These are phyloP conservation scores for Cystofilobasidium capitatum DNA, from an alignment of 768 basidiomycete genomes.

Conservation along the genomic window DNA sequence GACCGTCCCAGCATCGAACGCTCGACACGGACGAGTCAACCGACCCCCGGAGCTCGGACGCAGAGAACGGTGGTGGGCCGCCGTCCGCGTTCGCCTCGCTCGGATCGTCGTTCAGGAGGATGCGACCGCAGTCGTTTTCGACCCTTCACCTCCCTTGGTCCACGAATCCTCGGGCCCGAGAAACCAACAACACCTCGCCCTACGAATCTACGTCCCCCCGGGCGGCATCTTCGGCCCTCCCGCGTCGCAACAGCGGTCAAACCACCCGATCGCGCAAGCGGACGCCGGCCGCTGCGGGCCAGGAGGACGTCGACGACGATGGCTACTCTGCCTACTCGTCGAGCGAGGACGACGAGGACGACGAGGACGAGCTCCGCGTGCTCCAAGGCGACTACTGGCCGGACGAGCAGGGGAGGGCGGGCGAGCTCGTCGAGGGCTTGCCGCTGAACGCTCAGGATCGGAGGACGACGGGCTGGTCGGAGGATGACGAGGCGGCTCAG, in stretches of 20 bases:
- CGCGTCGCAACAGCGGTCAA: no score
- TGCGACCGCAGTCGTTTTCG: constrained; percentile 24
- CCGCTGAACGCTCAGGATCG: background rate
- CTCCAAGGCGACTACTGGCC: background rate
- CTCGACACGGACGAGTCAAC: no score
- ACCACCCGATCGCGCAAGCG: background rate
- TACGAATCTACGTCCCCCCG: background rate
- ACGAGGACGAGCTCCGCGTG: constrained; percentile 3
- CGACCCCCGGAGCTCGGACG: background rate
- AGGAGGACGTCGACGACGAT: background rate
- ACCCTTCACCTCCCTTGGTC: constrained; percentile 13
- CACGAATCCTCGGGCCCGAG: background rate
- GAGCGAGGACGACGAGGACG: constrained; percentile 9
- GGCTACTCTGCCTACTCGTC: background rate
- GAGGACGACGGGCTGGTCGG: background rate
- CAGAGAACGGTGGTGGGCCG: background rate
- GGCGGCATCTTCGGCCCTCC: background rate
- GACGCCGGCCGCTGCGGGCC: background rate
- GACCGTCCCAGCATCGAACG: no score
- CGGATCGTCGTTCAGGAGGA: constrained; percentile 20
- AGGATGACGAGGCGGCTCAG: background rate
- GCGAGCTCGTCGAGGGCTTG: background rate
- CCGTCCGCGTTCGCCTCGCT: constrained; percentile 1
- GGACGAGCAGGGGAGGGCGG: background rate
- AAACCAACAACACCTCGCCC: background rate